Evolutionary conservation across 495 filamentous ascomycete genomes (phyloP), one percentile per base, ranked within the genome.

Genomic region (Penicillium roqueforti): DNA sequence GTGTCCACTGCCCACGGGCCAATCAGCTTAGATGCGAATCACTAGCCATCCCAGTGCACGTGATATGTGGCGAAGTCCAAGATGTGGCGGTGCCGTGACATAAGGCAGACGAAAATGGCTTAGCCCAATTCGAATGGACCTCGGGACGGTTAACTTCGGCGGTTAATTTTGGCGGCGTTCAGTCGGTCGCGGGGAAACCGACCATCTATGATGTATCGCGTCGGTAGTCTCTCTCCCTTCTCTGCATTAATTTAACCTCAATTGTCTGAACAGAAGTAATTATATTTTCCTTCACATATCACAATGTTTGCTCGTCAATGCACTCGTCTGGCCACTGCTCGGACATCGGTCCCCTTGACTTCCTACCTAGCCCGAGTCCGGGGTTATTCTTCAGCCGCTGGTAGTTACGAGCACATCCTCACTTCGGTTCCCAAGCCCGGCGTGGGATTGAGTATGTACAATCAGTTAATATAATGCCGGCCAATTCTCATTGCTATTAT

Each of bases 361-460:
- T 61, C 74, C 46, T 64, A 75, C 72, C 25, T 76, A 76, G 45
- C 80, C 74, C 50, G 81, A 70, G 53, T 63, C 71, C 57, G 71
- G 31, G 72, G 63, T 46, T 89, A 82, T 65, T 87, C 83, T n/a
- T 73, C 81, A 31, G 66, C 78, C 53, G 55, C 66, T 28, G 67
- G 70, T 43, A 75, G 73, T 51, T 97, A 96, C 73, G 86, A 96
- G 65, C 83, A 87, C 68, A 83, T 98, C 61, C 70, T 89, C 28
- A 83, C 89, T 40, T 88, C 89, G 16, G 81, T 76, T 54, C 93
- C 93, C 11, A 89, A 90, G 63, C 87, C 90, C 2, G 89, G 91
- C 19, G 93, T 98, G 32, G 91, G 87, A 6, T 80, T 95, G 72
- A 88, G 93, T 97, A 81, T 49, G 77, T 68, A 20, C 22, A 31